Evolutionary conservation across 352 stramenopile species (phyloP).

Genomic region (Globisporangium alternatum): DNA sequence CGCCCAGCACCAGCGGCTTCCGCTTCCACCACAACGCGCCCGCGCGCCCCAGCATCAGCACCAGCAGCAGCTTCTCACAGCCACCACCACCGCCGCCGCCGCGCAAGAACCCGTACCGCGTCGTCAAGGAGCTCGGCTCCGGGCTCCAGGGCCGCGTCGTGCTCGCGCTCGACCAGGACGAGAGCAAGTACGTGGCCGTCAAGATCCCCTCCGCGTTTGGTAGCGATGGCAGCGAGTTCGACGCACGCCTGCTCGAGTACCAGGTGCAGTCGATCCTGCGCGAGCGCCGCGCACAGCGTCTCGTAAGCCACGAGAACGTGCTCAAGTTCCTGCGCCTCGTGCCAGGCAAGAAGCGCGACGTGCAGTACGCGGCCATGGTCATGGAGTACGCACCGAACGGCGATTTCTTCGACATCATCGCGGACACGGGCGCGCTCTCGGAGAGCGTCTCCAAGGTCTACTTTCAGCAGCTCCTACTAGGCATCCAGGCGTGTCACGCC

Average conservation of each 20-base stretch:
- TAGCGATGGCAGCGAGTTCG: conserved; percentile 17
- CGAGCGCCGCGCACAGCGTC: conserved; percentile 55
- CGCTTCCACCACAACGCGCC: conserved; percentile 6
- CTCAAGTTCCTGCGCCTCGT: conserved; percentile 43
- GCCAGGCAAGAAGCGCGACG: conserved; percentile 35
- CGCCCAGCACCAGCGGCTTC: conserved; percentile 9
- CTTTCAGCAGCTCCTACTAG: conserved; percentile 69
- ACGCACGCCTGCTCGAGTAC: conserved; percentile 45
- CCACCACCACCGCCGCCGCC: neutral
- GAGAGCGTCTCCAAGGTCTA: conserved; percentile 66
- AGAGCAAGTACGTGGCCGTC: conserved; percentile 55
- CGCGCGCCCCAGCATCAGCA: neutral
- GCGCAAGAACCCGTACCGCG: conserved; percentile 33
- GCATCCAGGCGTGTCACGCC: conserved; percentile 69
- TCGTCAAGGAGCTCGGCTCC: conserved; percentile 57
- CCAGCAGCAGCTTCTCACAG: neutral
- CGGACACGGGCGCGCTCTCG: conserved; percentile 55
- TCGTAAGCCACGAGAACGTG: conserved; percentile 57
- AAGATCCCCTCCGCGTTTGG: conserved; percentile 63
- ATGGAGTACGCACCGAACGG: conserved; percentile 76
- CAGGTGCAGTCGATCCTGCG: conserved; percentile 63
- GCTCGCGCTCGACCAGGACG: conserved; percentile 46
- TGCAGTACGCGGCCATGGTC: conserved; percentile 64
- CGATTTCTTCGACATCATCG: conserved; percentile 85
- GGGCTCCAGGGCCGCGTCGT: conserved; percentile 66